Base-by-base conservation (phyloP, 2,329 filamentous ascomycete species). In the Venturia oleaginea region DNA sequence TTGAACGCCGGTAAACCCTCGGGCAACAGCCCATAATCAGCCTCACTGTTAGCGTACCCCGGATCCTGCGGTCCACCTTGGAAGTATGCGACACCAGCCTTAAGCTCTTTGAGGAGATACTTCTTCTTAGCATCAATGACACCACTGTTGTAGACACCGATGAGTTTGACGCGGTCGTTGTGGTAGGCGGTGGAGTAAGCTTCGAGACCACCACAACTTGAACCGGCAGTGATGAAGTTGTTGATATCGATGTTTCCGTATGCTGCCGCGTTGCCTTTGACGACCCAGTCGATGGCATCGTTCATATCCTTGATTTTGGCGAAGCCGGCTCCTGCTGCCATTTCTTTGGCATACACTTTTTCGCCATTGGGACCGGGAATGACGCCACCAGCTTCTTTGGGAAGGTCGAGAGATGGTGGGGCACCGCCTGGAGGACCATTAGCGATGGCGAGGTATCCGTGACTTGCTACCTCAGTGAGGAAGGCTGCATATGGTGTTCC, bases 401-500 rank as follows among this genome's bases (percentile, higher is more conserved):
- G 38, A 3, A 62, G 22, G 13, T 61, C 59, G 42, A 61, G 59
- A 4, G 34, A 27, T 7, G 59, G 59, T 10, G 59, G 59, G 24
- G 59, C 17, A 8, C 34, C 59, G n/a, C 61, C 61, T 13, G 48
- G 63, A 10, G 48, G 30, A 19, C 65, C 65, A 32, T 65, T 61
- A 5, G 65, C 65, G 4, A 66, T 65, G 34, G 48, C 54, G 40
- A 66, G 22, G 55, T 66, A 66, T 19, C 65, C 65, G n/a, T 66
- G 48, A 30, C 32, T 43, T 32, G 65, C 65, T 3, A 66, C 51
- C 40, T 66, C 65, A 8, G 43, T 65, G 2, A 66, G 30, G 57
- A 65, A 65, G 4, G 40, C 22, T n/a, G 24, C 46, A 22, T 61
- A 66, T 30, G 51, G 48, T 13, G 64, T 66, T 10, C 63, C 63